Conservation (phyloP, 805 yeast genomes). For the Wickerhamomyces subpelliculosus region DNA sequence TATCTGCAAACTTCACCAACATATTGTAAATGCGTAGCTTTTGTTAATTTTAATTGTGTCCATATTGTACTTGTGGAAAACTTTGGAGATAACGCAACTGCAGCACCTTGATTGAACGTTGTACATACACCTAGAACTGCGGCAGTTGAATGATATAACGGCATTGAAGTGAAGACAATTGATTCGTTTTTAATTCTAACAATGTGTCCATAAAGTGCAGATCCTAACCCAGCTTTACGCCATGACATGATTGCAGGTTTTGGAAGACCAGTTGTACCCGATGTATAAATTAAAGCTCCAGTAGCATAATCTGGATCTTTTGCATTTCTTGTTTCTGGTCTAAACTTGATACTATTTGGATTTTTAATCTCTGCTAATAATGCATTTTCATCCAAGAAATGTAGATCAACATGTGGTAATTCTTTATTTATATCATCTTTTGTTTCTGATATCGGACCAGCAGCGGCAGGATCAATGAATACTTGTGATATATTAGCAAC, state of each 20-base stretch:
- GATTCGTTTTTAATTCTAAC: slow-evolving; percentile 49
- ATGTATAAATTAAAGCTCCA: slow-evolving; percentile 74
- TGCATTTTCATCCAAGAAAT: slow-evolving; percentile 46
- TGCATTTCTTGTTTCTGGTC: slow-evolving; percentile 56
- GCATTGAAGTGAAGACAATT: slow-evolving; percentile 85
- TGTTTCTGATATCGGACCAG: slow-evolving; percentile 42
- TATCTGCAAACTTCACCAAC: slow-evolving; percentile 95
- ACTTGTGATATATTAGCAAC: slow-evolving; percentile 59
- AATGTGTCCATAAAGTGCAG: slow-evolving; percentile 61
- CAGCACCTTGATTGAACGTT: slow-evolving; percentile 57
- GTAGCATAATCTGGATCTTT: slow-evolving; percentile 52
- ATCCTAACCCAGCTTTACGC: slow-evolving; percentile 74
- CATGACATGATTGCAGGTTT: slow-evolving; percentile 91
- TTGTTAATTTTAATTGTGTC: slow-evolving; percentile 71
- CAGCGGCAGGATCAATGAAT: slow-evolving; percentile 69
- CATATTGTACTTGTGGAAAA: slow-evolving; percentile 83
- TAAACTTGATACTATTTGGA: slow-evolving; percentile 37
- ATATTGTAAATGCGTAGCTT: slow-evolving; percentile 81
- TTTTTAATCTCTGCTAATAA: slow-evolving; percentile 34
- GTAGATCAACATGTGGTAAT: slow-evolving; percentile 34
- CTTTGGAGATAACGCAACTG: slow-evolving; percentile 70
- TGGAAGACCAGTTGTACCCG: slow-evolving; percentile 94
- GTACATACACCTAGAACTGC: slow-evolving; percentile 81
- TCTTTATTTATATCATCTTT: slow-evolving; percentile 32
- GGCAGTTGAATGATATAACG: slow-evolving; percentile 91